A percentile compares a stretch with the other conserved stretches of the same genome.
phyloP scores from a whole-genome alignment of 2,329 filamentous ascomycete genomes.

The Talaromyces rugulosus region DNA sequence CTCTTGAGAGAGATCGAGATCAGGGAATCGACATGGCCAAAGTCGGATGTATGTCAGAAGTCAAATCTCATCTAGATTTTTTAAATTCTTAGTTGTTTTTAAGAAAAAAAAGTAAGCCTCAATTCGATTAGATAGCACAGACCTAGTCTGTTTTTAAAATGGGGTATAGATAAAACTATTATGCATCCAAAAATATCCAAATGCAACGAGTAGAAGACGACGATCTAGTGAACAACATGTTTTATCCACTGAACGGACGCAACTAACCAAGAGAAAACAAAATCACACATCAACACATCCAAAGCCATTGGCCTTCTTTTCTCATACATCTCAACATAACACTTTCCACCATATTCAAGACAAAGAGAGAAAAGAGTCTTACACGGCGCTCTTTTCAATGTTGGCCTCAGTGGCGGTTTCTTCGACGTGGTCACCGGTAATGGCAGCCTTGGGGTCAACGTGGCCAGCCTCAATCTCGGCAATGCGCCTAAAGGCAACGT shows the following conservation, averaged over 20 bases:
- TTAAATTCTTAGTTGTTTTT: not conserved
- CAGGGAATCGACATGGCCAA: too few relatives aligned
- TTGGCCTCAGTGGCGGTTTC: not conserved
- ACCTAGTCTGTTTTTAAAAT: not conserved
- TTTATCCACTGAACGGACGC: not conserved
- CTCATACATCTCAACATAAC: not conserved
- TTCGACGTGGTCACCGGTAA: slow-evolving; percentile 5
- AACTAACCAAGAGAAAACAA: not conserved
- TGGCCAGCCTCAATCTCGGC: slow-evolving; percentile 26
- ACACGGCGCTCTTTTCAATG: not conserved
- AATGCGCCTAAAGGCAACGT: slow-evolving; percentile 25
- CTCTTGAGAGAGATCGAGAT: not conserved
- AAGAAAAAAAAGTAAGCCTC: not conserved
- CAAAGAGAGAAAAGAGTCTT: not conserved
- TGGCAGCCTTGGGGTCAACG: slow-evolving; percentile 16
- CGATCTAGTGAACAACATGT: not conserved
- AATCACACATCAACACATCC: slow-evolving; percentile 1
- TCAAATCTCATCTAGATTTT: not conserved
- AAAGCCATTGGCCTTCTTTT: not conserved
- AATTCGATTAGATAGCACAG: not conserved
- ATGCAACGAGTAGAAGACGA: not conserved
- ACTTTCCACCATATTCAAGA: not conserved
- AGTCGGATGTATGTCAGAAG: not conserved
- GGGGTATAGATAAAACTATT: slow-evolving; percentile 9
- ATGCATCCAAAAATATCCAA: not conserved